phyloP scores from a whole-genome alignment of 2,329 filamentous ascomycete genomes.

The Sclerotinia subarctica region DNA sequence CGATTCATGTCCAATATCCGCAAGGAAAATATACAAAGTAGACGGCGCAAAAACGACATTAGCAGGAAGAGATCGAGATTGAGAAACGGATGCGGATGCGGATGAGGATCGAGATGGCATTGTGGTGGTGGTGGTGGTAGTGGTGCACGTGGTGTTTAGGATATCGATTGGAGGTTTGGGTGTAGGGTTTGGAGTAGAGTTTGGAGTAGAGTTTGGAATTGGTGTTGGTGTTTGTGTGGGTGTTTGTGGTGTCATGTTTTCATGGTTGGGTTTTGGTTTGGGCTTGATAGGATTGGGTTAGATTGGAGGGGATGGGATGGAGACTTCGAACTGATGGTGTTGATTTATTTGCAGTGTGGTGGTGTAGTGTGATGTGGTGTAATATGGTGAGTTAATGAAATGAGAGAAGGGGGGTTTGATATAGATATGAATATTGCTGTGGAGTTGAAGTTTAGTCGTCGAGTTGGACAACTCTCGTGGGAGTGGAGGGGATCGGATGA shows the following conservation, averaged over 20 bases:
- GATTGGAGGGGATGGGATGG: no score
- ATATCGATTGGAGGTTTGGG: neutral
- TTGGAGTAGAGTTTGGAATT: neutral
- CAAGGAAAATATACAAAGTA: neutral
- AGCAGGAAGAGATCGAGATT: neutral
- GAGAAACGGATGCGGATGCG: no score
- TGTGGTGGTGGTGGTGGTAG: neutral
- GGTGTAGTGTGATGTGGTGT: no score
- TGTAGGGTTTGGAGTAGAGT: neutral
- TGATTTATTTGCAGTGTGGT: no score
- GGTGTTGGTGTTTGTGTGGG: neutral
- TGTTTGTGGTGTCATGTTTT: no score
- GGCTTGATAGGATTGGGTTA: no score
- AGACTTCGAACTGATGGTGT: no score
- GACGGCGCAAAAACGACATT: neutral
- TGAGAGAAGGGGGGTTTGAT: neutral
- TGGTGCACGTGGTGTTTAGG: neutral
- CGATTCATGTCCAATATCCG: slow-evolving; percentile 1
- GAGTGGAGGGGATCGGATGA: no score
- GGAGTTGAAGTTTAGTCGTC: neutral
- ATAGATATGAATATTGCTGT: neutral
- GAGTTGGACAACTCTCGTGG: neutral
- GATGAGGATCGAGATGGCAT: neutral
- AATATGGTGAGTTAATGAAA: neutral
- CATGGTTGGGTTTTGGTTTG: no score